phyloP scores from a whole-genome alignment of 1,284 basidiomycete genomes.

The Paramarasmius palmivorus region DNA sequence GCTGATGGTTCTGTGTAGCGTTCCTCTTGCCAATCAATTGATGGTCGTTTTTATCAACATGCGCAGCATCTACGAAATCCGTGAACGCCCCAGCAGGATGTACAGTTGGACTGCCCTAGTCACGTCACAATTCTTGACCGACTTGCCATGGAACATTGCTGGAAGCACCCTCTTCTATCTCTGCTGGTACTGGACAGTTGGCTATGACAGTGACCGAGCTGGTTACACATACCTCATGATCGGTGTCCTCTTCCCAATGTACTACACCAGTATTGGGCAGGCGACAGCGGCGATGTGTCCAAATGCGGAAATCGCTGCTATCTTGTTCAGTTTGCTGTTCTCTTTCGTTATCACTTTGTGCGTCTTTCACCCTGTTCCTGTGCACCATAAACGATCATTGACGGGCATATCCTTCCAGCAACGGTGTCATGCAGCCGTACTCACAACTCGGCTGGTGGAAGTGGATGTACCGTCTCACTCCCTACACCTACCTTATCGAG shows the following conservation, averaged over 20 bases:
- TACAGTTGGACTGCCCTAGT: constrained; percentile 83
- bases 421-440: constrained; percentile 69
- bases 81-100: constrained; percentile 77
- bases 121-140: constrained; percentile 60
- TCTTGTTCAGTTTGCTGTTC: constrained; percentile 70
- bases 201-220: constrained; percentile 47
- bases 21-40: constrained; percentile 47
- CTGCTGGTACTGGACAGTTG: constrained; percentile 56
- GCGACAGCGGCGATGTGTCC: constrained; percentile 70
- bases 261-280: constrained; percentile 59
- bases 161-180: constrained; percentile 58
- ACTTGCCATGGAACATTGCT: constrained; percentile 68
- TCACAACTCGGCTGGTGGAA: constrained; percentile 74
- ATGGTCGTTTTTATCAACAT: constrained; percentile 47
- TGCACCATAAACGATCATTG: constrained; percentile 4
- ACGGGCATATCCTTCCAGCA: constrained; percentile 35
- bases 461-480: constrained; percentile 83
- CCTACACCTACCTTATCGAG: constrained; percentile 74
- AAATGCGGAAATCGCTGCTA: constrained; percentile 62
- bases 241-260: constrained; percentile 49
- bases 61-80: constrained; percentile 66
- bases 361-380: constrained; percentile 26
- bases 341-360: constrained; percentile 70
- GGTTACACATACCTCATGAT: constrained; percentile 57
- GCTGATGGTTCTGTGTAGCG: constrained; percentile 20